Base-by-base conservation (phyloP, 352 stramenopile genomes). In the Phytophthora tubulina region DNA sequence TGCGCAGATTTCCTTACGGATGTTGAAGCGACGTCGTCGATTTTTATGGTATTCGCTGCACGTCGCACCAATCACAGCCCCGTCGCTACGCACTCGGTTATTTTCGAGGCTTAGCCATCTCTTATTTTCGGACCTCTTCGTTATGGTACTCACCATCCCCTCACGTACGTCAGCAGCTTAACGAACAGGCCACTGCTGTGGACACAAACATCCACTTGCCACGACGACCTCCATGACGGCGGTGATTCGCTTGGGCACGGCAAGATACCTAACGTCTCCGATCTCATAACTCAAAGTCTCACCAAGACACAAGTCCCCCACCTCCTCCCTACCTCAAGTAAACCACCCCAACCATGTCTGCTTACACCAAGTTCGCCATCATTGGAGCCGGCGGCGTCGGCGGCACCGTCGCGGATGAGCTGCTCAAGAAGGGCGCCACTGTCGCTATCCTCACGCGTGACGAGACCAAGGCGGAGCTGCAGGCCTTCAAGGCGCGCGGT, bases 361-460 rank as follows among this genome's bases (percentile, higher is more conserved):
- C 4, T 0, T 69, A 54, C 41, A 69, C 50, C 10, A 69, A 69
- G 17, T 72, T 72, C 17, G 65, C 73, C 35, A 67, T 77, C 36
- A 49, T 75, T 39, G 71, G 69, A 52, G 69, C 67, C 39, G 68
- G 68, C 42, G 62, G 61, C 63, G 45, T 80, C 59, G 73, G 73
- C 31, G 45, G 73, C 38, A 31, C n/a, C 17, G 56, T 72, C 10
- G 66, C 51, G 2, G 59, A 72, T 15, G 59, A 51, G 15, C 42
- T 78, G 54, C 66, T 78, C 30, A 72, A 78, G 41, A 32, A 30
- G 6, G 45, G 58, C 10, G 49, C 32, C 2, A 61, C 44, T 14
- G 56, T 78, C n/a, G 66, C 66, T 0, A 67, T 75, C 10, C 51
- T 75, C n/a, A 75, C 61, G n/a, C 48, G 61, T 6, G 68, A 74